These are phyloP conservation scores for Myriosclerotinia scirpicola DNA, from an alignment of 2,329 filamentous ascomycete species.

Conservation along the genomic window DNA sequence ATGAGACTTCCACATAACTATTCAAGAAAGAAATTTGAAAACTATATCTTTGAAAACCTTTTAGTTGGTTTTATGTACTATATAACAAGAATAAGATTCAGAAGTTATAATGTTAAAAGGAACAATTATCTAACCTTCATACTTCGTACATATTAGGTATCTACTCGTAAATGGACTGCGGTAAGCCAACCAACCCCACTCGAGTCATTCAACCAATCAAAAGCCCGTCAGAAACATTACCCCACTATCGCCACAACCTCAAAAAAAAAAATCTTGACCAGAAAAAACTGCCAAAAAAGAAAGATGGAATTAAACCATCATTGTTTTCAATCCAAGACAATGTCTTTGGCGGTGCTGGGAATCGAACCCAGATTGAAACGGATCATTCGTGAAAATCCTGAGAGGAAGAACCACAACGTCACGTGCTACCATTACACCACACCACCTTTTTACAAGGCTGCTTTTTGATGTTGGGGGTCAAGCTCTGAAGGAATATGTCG, in stretches of 20 bases:
- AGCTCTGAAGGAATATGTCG: neutral
- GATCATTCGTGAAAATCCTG: constrained; percentile 29
- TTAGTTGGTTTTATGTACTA: too few species aligned
- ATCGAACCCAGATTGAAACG: constrained; percentile 42
- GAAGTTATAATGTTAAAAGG: too few species aligned
- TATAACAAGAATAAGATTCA: too few species aligned
- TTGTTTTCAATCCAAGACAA: constrained; percentile 34
- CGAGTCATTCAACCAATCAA: neutral
- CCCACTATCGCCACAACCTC: neutral
- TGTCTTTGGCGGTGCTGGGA: constrained; percentile 39
- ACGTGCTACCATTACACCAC: constrained; percentile 39
- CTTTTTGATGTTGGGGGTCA: neutral
- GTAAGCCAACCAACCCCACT: too few species aligned
- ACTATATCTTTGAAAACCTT: too few species aligned
- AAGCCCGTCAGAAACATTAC: neutral
- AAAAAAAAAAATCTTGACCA: neutral
- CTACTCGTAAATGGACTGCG: too few species aligned
- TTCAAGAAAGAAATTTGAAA: too few species aligned
- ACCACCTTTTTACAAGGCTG: constrained; percentile 20
- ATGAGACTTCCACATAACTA: too few species aligned
- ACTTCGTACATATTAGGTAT: too few species aligned
- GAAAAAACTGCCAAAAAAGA: neutral
- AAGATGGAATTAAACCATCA: constrained; percentile 14
- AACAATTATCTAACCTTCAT: too few species aligned
- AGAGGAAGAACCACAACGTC: constrained; percentile 37